These are phyloP conservation scores for Colletotrichum cordylinicola DNA, from an alignment of 2,329 filamentous ascomycete species.

Conservation along the genomic window DNA sequence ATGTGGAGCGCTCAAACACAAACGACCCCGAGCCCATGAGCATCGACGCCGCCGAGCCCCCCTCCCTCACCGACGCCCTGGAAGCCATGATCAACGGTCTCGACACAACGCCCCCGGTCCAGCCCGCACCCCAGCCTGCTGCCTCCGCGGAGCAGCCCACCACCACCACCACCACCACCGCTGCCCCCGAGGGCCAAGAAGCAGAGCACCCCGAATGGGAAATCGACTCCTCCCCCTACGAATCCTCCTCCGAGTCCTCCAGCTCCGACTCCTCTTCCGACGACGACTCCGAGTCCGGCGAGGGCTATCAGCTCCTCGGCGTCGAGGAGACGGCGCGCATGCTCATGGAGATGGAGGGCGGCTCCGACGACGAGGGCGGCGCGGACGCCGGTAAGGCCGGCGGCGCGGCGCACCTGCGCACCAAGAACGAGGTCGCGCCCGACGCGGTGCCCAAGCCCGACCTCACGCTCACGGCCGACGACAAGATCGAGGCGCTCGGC, in stretches of 20 bases:
- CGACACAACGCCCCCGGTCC: conserved; percentile 15
- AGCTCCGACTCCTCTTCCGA: conserved; percentile 64
- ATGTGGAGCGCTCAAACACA: neutral
- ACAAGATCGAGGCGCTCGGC: conserved; percentile 79
- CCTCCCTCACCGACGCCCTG: conserved; percentile 46
- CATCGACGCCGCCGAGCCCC: conserved; percentile 39
- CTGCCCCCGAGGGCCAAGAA: conserved; percentile 22
- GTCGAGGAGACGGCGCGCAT: conserved; percentile 85
- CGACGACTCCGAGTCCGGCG: conserved; percentile 58
- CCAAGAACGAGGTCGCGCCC: conserved; percentile 79
- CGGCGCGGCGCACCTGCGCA: conserved; percentile 64
- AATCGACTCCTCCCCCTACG: conserved; percentile 76
- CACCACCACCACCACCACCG: neutral
- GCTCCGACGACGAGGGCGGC: conserved; percentile 75
- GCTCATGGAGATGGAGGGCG: conserved; percentile 82
- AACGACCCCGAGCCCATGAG: conserved; percentile 37
- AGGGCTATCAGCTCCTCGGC: conserved; percentile 73
- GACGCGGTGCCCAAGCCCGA: conserved; percentile 75
- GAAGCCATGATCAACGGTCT: conserved; percentile 50
- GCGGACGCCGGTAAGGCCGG: conserved; percentile 37
- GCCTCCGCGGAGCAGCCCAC: neutral
- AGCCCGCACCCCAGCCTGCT: neutral
- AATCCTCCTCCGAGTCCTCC: conserved; percentile 73
- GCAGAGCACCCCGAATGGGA: conserved; percentile 80
- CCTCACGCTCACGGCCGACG: conserved; percentile 77